phyloP scores from a whole-genome alignment of 1,284 basidiomycete genomes.

The Flammula alnicola region DNA sequence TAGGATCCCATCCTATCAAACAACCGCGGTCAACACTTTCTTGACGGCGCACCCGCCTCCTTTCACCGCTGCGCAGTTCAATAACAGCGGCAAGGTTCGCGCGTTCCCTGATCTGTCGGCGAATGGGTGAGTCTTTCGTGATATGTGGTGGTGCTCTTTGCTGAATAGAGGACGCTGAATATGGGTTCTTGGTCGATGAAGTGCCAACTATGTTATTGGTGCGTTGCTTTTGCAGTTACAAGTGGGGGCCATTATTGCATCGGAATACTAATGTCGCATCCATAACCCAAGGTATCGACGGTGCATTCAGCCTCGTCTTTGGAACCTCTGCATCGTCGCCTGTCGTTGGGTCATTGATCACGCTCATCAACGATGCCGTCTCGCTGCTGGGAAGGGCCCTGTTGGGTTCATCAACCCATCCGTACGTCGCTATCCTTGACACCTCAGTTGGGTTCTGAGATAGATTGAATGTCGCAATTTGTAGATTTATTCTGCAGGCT shows the following conservation, averaged over 20 bases:
- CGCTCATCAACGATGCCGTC: constrained; percentile 51
- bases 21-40: constrained; percentile 24
- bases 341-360: constrained; percentile 46
- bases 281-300: constrained; percentile 29
- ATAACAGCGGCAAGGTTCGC: constrained; percentile 26
- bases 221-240: no score
- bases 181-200: no score
- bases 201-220: constrained; percentile 28
- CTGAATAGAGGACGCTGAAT: not conserved
- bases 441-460: constrained; percentile 21
- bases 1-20: constrained; percentile 28
- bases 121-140: constrained; percentile 20
- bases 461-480: constrained; percentile 40
- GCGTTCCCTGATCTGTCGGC: constrained; percentile 29
- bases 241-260: no score
- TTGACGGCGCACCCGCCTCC: constrained; percentile 25
- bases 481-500: constrained; percentile 23
- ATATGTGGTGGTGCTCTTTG: not conserved
- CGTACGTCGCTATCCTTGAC: constrained; percentile 30
- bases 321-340: constrained; percentile 45
- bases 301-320: constrained; percentile 39
- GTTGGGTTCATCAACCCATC: constrained; percentile 45
- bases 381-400: constrained; percentile 44
- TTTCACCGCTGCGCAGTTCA: constrained; percentile 26
- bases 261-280: not conserved